Percentiles rank a stretch among this genome's conserved stretches.
Evolutionary conservation across 345 rosid species (phyloP).

Genomic region (Salix caprea): DNA sequence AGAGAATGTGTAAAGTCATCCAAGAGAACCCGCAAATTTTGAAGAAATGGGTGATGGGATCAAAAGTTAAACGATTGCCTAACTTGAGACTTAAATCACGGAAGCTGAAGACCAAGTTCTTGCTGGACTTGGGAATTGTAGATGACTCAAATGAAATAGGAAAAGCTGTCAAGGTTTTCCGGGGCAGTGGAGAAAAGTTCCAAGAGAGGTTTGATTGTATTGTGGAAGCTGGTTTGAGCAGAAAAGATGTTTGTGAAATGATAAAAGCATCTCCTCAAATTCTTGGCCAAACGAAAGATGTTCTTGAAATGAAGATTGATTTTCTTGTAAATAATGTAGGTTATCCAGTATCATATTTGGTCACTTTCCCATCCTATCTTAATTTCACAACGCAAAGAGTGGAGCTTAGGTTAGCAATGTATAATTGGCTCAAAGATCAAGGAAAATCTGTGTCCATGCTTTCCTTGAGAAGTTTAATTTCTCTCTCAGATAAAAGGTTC

Average conservation of each 20-base stretch:
- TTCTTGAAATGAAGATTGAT: slow-evolving; percentile 41
- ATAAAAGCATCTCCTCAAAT: slow-evolving; percentile 57
- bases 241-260: slow-evolving; percentile 24
- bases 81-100: slow-evolving; percentile 15
- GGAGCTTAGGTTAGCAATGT: slow-evolving; percentile 56
- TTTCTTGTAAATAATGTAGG: slow-evolving; percentile 48
- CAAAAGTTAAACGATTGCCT: slow-evolving; percentile 38
- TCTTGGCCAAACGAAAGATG: slow-evolving; percentile 46
- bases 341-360: slow-evolving; percentile 44
- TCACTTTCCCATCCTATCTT: slow-evolving; percentile 52
- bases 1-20: slow-evolving; percentile 41
- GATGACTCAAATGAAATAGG: slow-evolving; percentile 39
- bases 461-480: slow-evolving; percentile 45
- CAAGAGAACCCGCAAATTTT: slow-evolving; percentile 51
- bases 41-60: slow-evolving; percentile 46
- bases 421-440: slow-evolving; percentile 59
- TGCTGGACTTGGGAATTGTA: slow-evolving; percentile 48
- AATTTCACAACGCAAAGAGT: slow-evolving; percentile 41
- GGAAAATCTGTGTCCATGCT: slow-evolving; percentile 27
- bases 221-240: slow-evolving; percentile 43
- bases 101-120: slow-evolving; percentile 50
- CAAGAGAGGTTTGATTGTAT: slow-evolving; percentile 76
- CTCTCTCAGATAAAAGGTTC: slow-evolving; percentile 39
- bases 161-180: slow-evolving; percentile 42
- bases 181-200: slow-evolving; percentile 58